These are phyloP conservation scores for Pichia nakasei DNA, from an alignment of 805 yeast genomes.

Conservation along the genomic window DNA sequence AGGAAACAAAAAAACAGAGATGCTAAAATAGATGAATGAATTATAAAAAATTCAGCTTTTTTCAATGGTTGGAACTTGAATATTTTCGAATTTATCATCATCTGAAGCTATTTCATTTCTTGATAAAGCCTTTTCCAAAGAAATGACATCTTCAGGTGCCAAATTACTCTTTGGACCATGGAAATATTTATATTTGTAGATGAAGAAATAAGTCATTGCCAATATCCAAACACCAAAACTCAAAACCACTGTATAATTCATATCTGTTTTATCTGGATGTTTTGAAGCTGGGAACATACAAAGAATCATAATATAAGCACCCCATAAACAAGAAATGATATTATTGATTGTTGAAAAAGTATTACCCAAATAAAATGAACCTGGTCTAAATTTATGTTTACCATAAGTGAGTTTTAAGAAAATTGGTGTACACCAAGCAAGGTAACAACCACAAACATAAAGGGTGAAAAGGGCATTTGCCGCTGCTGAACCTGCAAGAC, in stretches of 20 bases:
- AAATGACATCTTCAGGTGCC: conserved; percentile 1
- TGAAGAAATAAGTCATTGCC: conserved; percentile 16
- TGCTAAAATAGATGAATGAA: no score
- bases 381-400: conserved; percentile 44
- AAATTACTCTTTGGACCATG: conserved; percentile 23
- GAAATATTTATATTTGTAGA: conserved; percentile 18
- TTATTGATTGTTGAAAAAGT: conserved; percentile 35
- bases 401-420: conserved; percentile 41
- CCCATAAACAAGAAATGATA: conserved; percentile 38
- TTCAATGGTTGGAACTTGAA: neutral
- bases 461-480: conserved; percentile 58
- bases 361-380: conserved; percentile 55
- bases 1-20: no score
- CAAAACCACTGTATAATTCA: conserved; percentile 31
- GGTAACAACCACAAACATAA: conserved; percentile 48
- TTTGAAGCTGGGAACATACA: conserved; percentile 46
- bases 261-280: conserved; percentile 28
- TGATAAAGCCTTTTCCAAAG: neutral
- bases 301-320: conserved; percentile 41
- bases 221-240: conserved; percentile 25
- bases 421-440: conserved; percentile 55
- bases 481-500: conserved; percentile 47
- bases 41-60: no score
- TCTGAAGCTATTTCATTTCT: neutral
- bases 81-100: conserved; percentile 1